Evolutionary conservation across 345 rosid genomes (phyloP).

Genomic region (Bretschneidera sinensis): DNA sequence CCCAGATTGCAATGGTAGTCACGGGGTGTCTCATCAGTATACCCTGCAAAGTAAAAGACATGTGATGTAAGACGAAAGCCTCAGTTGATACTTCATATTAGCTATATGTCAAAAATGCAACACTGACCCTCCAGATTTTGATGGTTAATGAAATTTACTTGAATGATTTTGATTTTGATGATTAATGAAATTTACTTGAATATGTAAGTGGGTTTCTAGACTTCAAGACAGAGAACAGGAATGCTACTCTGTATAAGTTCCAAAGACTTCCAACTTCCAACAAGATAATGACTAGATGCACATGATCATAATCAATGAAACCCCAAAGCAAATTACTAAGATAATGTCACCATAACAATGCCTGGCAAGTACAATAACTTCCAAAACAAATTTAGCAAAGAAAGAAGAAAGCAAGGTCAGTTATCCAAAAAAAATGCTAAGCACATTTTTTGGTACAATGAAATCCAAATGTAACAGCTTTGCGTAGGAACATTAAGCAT

Average conservation of each 20-base stretch:
- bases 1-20: constrained; percentile 93
- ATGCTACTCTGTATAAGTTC: background rate
- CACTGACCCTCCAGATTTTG: background rate
- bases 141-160: no score
- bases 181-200: no score
- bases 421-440: background rate
- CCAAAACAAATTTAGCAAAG: background rate
- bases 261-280: no score
- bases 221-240: background rate
- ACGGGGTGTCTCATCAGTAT: constrained; percentile 77
- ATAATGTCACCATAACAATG: background rate
- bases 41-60: constrained; percentile 43
- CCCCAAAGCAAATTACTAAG: background rate
- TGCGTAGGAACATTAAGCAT: background rate
- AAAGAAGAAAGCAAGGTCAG: background rate
- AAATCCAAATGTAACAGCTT: constrained; percentile 7
- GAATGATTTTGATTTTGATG: background rate
- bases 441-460: no score
- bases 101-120: no score
- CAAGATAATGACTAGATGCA: no score
- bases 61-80: constrained; percentile 2
- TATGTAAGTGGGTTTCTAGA: no score
- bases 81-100: background rate
- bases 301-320: no score
- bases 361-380: background rate